Conservation (phyloP, 768 basidiomycete genomes). For the Crucibulum laeve region DNA sequence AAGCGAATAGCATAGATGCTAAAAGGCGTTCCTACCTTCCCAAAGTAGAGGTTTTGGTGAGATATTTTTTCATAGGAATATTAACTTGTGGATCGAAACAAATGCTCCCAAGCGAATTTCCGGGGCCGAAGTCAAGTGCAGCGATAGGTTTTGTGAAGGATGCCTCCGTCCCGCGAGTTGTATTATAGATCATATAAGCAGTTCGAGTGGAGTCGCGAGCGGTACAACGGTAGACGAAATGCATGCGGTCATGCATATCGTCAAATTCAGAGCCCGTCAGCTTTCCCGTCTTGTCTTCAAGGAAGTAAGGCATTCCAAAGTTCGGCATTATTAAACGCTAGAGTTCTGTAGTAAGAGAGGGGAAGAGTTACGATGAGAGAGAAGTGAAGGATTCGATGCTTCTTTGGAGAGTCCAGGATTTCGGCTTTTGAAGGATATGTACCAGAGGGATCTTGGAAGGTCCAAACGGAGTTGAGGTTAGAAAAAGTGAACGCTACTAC, state of each 20-base stretch:
- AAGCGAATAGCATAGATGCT: not conserved
- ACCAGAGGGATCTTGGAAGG: no score
- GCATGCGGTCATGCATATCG: slow-evolving; percentile 61
- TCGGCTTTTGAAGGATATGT: no score
- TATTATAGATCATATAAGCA: slow-evolving; percentile 52
- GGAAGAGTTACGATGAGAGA: not conserved
- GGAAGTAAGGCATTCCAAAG: slow-evolving; percentile 56
- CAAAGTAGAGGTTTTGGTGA: slow-evolving; percentile 32
- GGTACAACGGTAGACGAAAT: slow-evolving; percentile 44
- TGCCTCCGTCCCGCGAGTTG: slow-evolving; percentile 20
- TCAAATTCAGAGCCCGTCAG: slow-evolving; percentile 52
- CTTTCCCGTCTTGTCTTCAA: slow-evolving; percentile 58
- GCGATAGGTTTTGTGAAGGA: slow-evolving; percentile 30
- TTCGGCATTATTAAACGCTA: not conserved
- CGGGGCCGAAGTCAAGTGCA: slow-evolving; percentile 46
- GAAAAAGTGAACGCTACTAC: no score
- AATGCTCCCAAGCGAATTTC: slow-evolving; percentile 49
- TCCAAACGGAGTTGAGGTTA: no score
- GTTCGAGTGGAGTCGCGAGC: slow-evolving; percentile 33
- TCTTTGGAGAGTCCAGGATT: not conserved
- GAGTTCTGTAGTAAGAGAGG: not conserved
- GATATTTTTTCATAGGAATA: slow-evolving; percentile 49
- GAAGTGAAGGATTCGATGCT: not conserved
- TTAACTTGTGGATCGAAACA: slow-evolving; percentile 30
- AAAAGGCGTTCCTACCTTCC: slow-evolving; percentile 35